Conservation (phyloP, 257 asterid species). For the Nyctanthes arbortristis region DNA sequence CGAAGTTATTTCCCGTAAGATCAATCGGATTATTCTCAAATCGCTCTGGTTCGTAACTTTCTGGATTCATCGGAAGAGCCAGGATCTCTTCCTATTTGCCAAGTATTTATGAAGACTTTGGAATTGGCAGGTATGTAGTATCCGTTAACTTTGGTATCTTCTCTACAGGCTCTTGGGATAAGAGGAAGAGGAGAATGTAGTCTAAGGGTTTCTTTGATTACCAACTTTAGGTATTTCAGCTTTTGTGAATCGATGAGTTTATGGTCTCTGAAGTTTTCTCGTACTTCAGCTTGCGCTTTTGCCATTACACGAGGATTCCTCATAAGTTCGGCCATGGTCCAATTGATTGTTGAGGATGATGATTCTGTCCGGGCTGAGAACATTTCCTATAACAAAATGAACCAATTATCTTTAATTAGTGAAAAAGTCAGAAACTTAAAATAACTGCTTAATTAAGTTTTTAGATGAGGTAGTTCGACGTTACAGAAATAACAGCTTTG, state of each 20-base stretch:
- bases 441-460: no score
- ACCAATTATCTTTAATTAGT: no score
- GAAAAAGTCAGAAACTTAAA: no score
- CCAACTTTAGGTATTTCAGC: constrained; percentile 26
- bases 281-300: constrained; percentile 22
- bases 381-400: no score
- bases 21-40: no score
- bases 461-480: no score
- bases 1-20: no score
- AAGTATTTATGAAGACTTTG: constrained; percentile 30
- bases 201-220: no score
- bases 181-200: no score
- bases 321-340: constrained; percentile 35
- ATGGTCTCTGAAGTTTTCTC: neutral
- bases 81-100: constrained; percentile 38
- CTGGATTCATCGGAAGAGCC: constrained; percentile 28
- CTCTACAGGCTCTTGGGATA: no score
- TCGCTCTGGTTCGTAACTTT: constrained; percentile 25
- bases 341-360: no score
- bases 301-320: no score
- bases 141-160: constrained; percentile 15
- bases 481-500: constrained; percentile 32
- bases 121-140: constrained; percentile 23
- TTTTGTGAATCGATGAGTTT: constrained; percentile 17
- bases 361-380: neutral